Percentiles rank a stretch among this genome's conserved stretches.
These are phyloP conservation scores for Lanmaoa rubissima DNA, from an alignment of 768 basidiomycete species.

Conservation along the genomic window DNA sequence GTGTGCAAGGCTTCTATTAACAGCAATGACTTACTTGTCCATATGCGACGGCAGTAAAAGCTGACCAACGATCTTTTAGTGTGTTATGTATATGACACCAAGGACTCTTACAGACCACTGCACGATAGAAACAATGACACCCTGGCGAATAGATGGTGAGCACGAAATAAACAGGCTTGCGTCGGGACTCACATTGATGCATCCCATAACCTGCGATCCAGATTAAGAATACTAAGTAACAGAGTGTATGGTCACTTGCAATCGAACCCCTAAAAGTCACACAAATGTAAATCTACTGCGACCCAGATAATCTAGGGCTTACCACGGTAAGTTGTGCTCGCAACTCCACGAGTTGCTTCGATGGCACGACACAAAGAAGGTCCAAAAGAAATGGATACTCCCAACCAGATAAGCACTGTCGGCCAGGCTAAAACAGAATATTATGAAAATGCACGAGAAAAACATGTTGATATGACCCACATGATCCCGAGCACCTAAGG, in stretches of 20 bases:
- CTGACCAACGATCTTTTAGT: background rate
- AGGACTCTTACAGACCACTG: slow-evolving; percentile 4
- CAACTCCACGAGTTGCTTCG: background rate
- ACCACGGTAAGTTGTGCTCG: slow-evolving; percentile 3
- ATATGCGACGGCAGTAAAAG: slow-evolving; percentile 13
- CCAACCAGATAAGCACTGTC: slow-evolving; percentile 10
- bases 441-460: background rate
- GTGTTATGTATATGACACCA: background rate
- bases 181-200: background rate
- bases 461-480: background rate
- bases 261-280: too few relatives aligned
- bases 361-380: slow-evolving; percentile 5
- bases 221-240: background rate
- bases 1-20: background rate
- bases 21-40: slow-evolving; percentile 8
- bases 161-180: background rate
- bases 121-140: background rate
- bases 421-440: background rate
- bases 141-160: background rate
- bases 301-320: background rate
- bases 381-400: slow-evolving; percentile 4
- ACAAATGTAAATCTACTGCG: background rate
- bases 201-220: background rate
- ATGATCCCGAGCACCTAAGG: slow-evolving; percentile 1
- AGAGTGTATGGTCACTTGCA: too few relatives aligned